Conservation (phyloP, 2,329 filamentous ascomycete genomes). For the Sporothrix globosa region DNA sequence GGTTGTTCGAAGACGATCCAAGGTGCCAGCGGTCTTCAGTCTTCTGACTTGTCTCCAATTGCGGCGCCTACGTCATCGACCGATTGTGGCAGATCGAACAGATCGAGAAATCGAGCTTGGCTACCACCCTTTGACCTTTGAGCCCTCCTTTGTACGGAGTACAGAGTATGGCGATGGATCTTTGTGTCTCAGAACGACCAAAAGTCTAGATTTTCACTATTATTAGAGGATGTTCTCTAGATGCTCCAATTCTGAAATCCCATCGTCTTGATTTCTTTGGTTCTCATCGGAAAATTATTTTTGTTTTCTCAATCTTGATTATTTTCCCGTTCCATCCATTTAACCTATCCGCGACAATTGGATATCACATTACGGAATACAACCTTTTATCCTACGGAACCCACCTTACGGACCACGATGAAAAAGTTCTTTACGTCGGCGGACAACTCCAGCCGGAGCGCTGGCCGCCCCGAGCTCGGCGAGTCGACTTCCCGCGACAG, state of each 20-base stretch:
- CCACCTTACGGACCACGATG: not conserved
- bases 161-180: slow-evolving; percentile 19
- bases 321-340: slow-evolving; percentile 7
- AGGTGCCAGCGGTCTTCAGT: not conserved
- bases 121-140: no score
- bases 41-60: slow-evolving; percentile 1
- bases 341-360: not conserved
- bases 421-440: slow-evolving; percentile 15
- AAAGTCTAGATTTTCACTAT: slow-evolving; percentile 18
- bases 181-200: not conserved
- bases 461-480: slow-evolving; percentile 7
- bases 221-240: no score
- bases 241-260: no score
- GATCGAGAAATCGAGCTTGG: not conserved
- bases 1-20: no score
- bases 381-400: not conserved
- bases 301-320: not conserved
- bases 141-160: no score
- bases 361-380: no score
- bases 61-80: slow-evolving; percentile 21
- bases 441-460: slow-evolving; percentile 12
- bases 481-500: slow-evolving; percentile 26
- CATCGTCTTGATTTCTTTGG: not conserved
- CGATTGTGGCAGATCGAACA: slow-evolving; percentile 16
- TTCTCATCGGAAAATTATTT: not conserved